Conservation (phyloP, 805 yeast genomes). For the Wickerhamiella occidentalis region DNA sequence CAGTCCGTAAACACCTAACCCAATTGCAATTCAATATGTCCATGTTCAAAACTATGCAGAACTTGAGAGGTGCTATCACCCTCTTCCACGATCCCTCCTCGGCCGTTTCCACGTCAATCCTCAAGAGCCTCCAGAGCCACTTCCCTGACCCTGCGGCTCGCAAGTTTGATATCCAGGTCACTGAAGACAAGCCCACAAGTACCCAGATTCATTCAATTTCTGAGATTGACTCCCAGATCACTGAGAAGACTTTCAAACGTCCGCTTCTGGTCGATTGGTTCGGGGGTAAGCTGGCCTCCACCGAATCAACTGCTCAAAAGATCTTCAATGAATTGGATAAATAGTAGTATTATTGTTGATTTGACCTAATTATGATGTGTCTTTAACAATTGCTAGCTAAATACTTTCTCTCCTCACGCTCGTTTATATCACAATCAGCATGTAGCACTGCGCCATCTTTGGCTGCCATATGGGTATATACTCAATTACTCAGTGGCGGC, state of each 20-base stretch:
- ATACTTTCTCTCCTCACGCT: too few species aligned
- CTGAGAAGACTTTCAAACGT: constrained; percentile 14
- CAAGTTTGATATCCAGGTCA: constrained; percentile 25
- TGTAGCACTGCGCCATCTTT: neutral
- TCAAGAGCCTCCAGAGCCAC: constrained; percentile 15
- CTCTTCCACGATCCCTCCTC: constrained; percentile 26
- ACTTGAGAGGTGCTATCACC: constrained; percentile 23
- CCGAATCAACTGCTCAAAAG: constrained; percentile 32
- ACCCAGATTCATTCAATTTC: constrained; percentile 22
- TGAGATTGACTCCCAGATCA: constrained; percentile 15
- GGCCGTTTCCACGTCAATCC: constrained; percentile 18
- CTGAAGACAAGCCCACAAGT: constrained; percentile 25
- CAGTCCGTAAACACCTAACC: too few species aligned
- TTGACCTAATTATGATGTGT: too few species aligned
- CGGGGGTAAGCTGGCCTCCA: constrained; percentile 41
- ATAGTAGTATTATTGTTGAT: neutral
- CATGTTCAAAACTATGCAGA: constrained; percentile 26
- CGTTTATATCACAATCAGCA: too few species aligned
- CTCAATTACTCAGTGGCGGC: neutral
- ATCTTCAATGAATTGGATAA: constrained; percentile 29
- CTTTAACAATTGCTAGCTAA: too few species aligned
- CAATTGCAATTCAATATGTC: constrained; percentile 7
- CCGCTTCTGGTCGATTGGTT: constrained; percentile 57
- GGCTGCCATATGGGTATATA: neutral
- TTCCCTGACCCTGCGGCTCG: constrained; percentile 18